Base-by-base conservation (phyloP, 257 asterid genomes). In the Marsdenia floribunda region DNA sequence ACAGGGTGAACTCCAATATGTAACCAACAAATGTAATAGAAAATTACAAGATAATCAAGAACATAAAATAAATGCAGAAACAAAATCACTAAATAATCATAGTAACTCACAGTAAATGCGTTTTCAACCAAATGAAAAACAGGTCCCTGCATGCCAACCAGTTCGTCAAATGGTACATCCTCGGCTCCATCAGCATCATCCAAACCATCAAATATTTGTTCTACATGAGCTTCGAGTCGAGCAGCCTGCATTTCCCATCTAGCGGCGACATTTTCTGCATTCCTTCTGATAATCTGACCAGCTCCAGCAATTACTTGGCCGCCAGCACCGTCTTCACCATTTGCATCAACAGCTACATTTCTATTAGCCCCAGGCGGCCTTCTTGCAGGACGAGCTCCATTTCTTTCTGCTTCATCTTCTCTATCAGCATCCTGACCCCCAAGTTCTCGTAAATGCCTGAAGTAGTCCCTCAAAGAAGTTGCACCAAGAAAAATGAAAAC, bases 131-230 rank as follows among this genome's bases (percentile, higher is more conserved):
- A 86, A 87, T 95, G 99, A 78, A 95, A 95, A 46, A 95, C 96
- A 64, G 99, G 99, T 55, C 99, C 99, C 88, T 92, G 98, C 99
- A 95, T 95, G 83, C 99, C 99, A 75, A 95, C 99, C 82, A 95
- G 90, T 82, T 95, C 99, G 77, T 92, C 99, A 68, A 95, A 95
- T 49, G 99, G 98, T 16, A 95, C 99, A 77, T 95, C 99, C 86
- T 92, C 99, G 11, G 97, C 99, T 72, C 99, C 99, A 85, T 95
- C 99, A 64, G 96, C 99, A 83, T 95, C 99, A 84, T 95, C 98
- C 86, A 95, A 68, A 66, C 96, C 99, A 89, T 95, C 99, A 85
- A 95, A 95, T 91, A 95, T 92, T 86, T 92, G 99, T 76, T 95
- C 99, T 70, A 92, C 99, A 80, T 92, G 97, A 66, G 99, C 97